Conservation (phyloP, 257 asterid genomes). For the Craterostigma plantagineum region DNA sequence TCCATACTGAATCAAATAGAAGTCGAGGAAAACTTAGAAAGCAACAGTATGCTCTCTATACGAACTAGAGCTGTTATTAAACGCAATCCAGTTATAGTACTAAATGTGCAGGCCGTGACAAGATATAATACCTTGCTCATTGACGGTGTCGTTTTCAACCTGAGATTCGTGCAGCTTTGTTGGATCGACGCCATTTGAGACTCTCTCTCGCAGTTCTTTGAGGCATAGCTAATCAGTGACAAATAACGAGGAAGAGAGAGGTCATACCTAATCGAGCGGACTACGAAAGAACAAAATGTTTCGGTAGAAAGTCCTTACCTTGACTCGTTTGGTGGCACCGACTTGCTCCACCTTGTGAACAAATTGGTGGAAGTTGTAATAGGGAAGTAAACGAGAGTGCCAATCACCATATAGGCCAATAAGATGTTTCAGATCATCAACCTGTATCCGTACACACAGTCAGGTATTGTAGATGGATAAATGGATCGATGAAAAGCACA, state of each 20-base stretch:
- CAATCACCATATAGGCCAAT: conserved; percentile 75
- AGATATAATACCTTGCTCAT: conserved; percentile 60
- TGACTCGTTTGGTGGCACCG: conserved; percentile 56
- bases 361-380: conserved; percentile 62
- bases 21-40: too few relatives aligned
- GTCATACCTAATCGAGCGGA: background rate
- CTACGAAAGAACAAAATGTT: background rate
- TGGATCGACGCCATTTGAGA: conserved; percentile 54
- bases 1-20: too few relatives aligned
- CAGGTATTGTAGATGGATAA: too few relatives aligned
- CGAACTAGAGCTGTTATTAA: too few relatives aligned
- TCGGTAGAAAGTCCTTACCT: conserved; percentile 27
- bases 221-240: conserved; percentile 28
- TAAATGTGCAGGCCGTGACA: too few relatives aligned
- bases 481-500: too few relatives aligned
- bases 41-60: too few relatives aligned
- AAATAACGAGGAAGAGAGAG: background rate
- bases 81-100: too few relatives aligned
- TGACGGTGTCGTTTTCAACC: conserved; percentile 21
- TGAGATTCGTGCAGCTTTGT: conserved; percentile 44
- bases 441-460: conserved; percentile 20
- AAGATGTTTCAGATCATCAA: conserved; percentile 53
- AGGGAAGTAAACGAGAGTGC: conserved; percentile 73
- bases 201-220: conserved; percentile 39
- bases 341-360: conserved; percentile 73